Conservation (phyloP, 805 yeast species). For the Hagleromyces aurorensis region DNA sequence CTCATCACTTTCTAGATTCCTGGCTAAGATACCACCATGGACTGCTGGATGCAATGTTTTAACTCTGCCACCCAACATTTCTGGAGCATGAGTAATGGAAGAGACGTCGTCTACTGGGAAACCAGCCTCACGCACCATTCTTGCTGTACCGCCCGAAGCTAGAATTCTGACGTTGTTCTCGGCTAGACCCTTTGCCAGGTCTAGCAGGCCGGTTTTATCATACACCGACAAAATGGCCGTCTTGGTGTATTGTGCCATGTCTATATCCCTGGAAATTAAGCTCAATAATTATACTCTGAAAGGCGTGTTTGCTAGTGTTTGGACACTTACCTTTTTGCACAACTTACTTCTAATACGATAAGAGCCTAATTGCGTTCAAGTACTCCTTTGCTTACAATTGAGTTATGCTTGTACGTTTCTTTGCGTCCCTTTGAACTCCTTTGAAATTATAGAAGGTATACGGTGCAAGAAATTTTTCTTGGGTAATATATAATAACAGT, state of each 20-base stretch:
- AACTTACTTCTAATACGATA: too few relatives aligned
- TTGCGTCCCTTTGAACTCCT: too few relatives aligned
- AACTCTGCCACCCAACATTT: constrained; percentile 97
- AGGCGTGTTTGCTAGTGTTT: too few relatives aligned
- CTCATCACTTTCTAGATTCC: constrained; percentile 87
- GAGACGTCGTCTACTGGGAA: constrained; percentile 97
- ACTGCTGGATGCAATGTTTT: constrained; percentile 98
- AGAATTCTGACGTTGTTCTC: constrained; percentile 83
- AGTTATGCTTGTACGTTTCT: too few relatives aligned
- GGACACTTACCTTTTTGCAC: too few relatives aligned
- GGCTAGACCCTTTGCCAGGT: constrained; percentile 89
- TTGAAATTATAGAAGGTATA: too few relatives aligned
- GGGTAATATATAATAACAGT: too few relatives aligned
- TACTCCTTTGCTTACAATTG: too few relatives aligned
- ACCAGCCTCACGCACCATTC: constrained; percentile 90
- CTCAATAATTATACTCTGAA: too few relatives aligned
- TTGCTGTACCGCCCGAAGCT: constrained; percentile 97
- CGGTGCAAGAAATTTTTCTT: too few relatives aligned
- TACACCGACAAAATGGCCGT: constrained; percentile 96
- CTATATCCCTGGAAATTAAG: too few relatives aligned
- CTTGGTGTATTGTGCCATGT: constrained; percentile 40
- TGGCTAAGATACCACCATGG: constrained; percentile 94
- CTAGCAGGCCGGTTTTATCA: constrained; percentile 94
- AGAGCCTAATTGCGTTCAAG: too few relatives aligned
- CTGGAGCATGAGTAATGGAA: constrained; percentile 95